Evolutionary conservation across 169 alveolate genomes (phyloP).

Genomic region (Eimeria maxima): DNA sequence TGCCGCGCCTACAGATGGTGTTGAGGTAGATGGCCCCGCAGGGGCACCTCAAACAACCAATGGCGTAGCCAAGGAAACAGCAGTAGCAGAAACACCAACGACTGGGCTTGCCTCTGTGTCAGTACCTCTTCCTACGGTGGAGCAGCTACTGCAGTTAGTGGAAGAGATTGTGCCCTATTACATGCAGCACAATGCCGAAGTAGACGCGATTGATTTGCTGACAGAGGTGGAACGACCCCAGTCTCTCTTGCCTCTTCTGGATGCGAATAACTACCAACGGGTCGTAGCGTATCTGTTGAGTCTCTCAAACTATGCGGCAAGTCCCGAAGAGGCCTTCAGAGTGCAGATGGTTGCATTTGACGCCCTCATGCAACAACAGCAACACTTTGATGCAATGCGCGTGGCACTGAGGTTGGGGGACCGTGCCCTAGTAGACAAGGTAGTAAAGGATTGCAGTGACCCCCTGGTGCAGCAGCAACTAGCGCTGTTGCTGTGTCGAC

Average conservation of each 20-base stretch:
- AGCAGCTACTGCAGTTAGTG: conserved; percentile 85
- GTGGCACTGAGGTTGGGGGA: conserved; percentile 84
- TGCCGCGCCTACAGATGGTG: not conserved
- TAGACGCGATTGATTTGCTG: conserved; percentile 92
- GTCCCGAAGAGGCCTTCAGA: conserved; percentile 85
- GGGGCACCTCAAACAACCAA: conserved; percentile 3
- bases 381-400: conserved; percentile 85
- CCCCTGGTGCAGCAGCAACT: conserved; percentile 76
- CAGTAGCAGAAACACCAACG: not conserved
- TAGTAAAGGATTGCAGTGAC: conserved; percentile 73
- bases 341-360: conserved; percentile 86
- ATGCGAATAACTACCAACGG: conserved; percentile 88
- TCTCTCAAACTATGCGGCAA: conserved; percentile 88
- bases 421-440: conserved; percentile 58
- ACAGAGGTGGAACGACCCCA: conserved; percentile 91
- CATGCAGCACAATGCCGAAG: conserved; percentile 91
- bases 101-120: conserved; percentile 53
- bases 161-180: conserved; percentile 91
- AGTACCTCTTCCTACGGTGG: conserved; percentile 77
- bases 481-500: conserved; percentile 78
- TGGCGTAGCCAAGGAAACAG: not conserved
- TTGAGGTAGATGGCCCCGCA: conserved; percentile 11
- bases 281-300: conserved; percentile 88
- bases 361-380: conserved; percentile 81
- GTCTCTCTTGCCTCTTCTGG: conserved; percentile 87